Evolutionary conservation across 371 early-diverging fungal genomes (phyloP), one percentile per base, ranked within the genome.

Genomic region (Lichtheimia ramosa): DNA sequence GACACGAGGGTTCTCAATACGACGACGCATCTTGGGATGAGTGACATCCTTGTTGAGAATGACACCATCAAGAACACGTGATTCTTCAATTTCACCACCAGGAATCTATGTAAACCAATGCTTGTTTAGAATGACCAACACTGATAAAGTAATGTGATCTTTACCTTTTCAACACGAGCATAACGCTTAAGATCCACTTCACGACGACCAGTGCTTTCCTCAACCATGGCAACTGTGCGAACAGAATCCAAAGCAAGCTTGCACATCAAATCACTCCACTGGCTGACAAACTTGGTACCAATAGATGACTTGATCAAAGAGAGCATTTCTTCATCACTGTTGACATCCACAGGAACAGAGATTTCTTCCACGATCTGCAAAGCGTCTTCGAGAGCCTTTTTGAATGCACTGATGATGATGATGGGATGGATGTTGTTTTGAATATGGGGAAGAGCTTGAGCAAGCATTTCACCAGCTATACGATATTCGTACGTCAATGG

Each of bases 21-120:
- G 84, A 59, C 97, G 93, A 65, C 99, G 93, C 99, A 99, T 99
- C 83, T 97, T 96, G 64, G 99, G 94, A 79, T 99, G 99, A 39
- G 99, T 96, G 20, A 99, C 94, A 76, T 98, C 99, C 89, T 99
- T 99, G 88, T 99, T 99, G 61, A 99, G 64, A 88, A 99, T 96
- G 63, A 99, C 84, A 58, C 99, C 99, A 72, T 99, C 95, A 73
- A 99, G 80, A n/a, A 99, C 98, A 59, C 88, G 78, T 56, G 91
- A 96, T 62, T 98, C 92, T 69, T 96, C 94, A 66, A 99, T 94
- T 78, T 96, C 94, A 58, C 97, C 99, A 56, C 99, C 99, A 34
- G 99, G 96, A 61, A 99, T 92, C 91, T 96, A 77, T 51, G 5
- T 25, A 43, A 14, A 27, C 27, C n/a, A n/a, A 4, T 15, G n/a